phyloP scores from a whole-genome alignment of 768 basidiomycete genomes.

The Lactifluus pinguis region DNA sequence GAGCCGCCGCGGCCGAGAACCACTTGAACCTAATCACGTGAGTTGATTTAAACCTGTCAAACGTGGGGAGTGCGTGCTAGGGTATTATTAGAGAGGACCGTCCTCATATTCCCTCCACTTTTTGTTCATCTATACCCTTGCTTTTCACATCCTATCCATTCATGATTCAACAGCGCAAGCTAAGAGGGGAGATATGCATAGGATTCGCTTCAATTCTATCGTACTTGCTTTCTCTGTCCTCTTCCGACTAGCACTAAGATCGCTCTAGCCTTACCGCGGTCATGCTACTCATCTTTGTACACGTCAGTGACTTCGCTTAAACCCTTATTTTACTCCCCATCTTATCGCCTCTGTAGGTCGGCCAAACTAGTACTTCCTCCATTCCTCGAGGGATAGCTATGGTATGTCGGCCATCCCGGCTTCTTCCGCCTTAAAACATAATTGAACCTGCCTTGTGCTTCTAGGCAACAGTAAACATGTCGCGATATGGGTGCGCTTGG shows the following conservation, averaged over 20 bases:
- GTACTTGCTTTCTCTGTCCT: slow-evolving; percentile 35
- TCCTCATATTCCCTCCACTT: background rate
- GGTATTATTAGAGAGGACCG: background rate
- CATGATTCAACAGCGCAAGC: slow-evolving; percentile 20
- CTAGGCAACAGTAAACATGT: slow-evolving; percentile 62
- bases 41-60: slow-evolving; percentile 12
- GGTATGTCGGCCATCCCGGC: slow-evolving; percentile 35
- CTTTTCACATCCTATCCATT: background rate
- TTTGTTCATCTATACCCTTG: slow-evolving; percentile 10
- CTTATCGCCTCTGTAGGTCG: slow-evolving; percentile 44
- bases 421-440: slow-evolving; percentile 14
- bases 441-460: slow-evolving; percentile 1
- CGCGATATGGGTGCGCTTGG: slow-evolving; percentile 53
- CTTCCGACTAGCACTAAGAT: slow-evolving; percentile 19
- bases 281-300: slow-evolving; percentile 67
- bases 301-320: slow-evolving; percentile 41
- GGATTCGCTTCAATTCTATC: slow-evolving; percentile 63
- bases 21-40: too few relatives aligned
- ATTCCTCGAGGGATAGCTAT: slow-evolving; percentile 66
- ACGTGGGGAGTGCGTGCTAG: slow-evolving; percentile 36
- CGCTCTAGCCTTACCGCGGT: slow-evolving; percentile 38
- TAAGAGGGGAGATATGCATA: slow-evolving; percentile 74
- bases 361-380: slow-evolving; percentile 70
- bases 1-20: background rate
- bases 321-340: slow-evolving; percentile 16